Evolutionary conservation across 345 rosid genomes (phyloP), one percentile per base, ranked within the genome.

Genomic region (Citrus unshiu): DNA sequence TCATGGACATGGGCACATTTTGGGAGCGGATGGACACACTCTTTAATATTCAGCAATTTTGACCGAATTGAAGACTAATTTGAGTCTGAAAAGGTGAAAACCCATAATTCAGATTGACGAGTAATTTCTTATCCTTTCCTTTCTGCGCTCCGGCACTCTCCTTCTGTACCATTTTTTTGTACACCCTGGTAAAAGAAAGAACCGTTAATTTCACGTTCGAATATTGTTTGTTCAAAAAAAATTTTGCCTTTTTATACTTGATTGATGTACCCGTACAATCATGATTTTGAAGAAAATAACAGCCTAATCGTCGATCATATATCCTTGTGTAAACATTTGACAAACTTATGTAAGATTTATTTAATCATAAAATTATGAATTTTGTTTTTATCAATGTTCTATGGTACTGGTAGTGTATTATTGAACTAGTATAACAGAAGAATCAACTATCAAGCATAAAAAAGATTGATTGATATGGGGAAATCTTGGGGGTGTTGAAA

Each of bases 271-370:
- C 32, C 58, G 54, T 65, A 30, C 22, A 19, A 46, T 65, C 62
- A 32, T 75, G 62, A 46, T 75, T 30, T 51, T 76, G 71, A 49
- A 40, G 30, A 65, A 75, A 63, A 27, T 29, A 49, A 51, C 32
- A 18, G 72, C 72, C 19, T 61, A 8, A 18, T 61, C 18, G 37
- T 16, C 9, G 18, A 49, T 59, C 10, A 22, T 63, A 22, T 40
- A 14, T 14, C 7, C 16, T 13, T 59, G 6, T 37, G 60, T 12
- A 22, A 19, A 49, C 34, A 24, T 25, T 19, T 65, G 68, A 22
- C 40, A 65, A 65, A 19, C 9, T 65, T 19, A 34, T 7, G 37
- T 29, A 27, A 18, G 24, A 32, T 32, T 63, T 65, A 32, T 34
- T 32, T 19, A 16, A 63, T 30, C 8, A 14, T 29, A 37, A 30